These are phyloP conservation scores for Arthrocladium fulminans DNA, from an alignment of 2,329 filamentous ascomycete genomes.

Conservation along the genomic window DNA sequence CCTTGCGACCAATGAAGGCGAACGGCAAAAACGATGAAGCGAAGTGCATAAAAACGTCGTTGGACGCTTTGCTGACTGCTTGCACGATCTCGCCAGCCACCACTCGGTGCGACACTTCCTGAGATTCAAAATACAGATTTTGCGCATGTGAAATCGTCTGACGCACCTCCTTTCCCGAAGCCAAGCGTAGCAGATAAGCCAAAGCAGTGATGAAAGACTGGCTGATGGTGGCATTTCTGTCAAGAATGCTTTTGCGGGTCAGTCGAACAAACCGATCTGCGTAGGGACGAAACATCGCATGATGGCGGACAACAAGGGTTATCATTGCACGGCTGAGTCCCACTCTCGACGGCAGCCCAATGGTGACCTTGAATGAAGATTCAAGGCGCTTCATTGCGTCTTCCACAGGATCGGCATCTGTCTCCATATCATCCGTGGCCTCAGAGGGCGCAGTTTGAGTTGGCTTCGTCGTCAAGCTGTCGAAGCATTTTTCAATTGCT, in stretches of 20 bases:
- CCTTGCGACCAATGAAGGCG: conserved; percentile 78
- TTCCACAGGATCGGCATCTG: conserved; percentile 44
- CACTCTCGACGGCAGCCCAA: conserved; percentile 89
- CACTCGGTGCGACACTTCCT: conserved; percentile 65
- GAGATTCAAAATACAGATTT: conserved; percentile 69
- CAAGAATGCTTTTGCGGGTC: conserved; percentile 72
- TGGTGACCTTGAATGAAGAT: conserved; percentile 69
- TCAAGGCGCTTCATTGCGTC: conserved; percentile 64
- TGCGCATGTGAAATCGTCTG: conserved; percentile 49
- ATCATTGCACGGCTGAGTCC: conserved; percentile 79
- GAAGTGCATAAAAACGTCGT: conserved; percentile 75
- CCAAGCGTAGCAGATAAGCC: conserved; percentile 68
- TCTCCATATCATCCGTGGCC: conserved; percentile 16
- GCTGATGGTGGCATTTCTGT: conserved; percentile 89
- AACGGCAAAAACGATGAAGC: conserved; percentile 72
- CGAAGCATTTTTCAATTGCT: conserved; percentile 79
- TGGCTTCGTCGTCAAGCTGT: conserved; percentile 68
- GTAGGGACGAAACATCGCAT: conserved; percentile 63
- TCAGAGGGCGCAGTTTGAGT: conserved; percentile 6
- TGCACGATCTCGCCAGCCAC: conserved; percentile 76
- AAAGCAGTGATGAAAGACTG: conserved; percentile 78
- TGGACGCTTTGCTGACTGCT: conserved; percentile 74
- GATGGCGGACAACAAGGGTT: conserved; percentile 73
- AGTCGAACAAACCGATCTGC: conserved; percentile 67
- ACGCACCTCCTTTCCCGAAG: conserved; percentile 51